Base-by-base conservation (phyloP, 345 rosid genomes). In the Moringa oleifera region DNA sequence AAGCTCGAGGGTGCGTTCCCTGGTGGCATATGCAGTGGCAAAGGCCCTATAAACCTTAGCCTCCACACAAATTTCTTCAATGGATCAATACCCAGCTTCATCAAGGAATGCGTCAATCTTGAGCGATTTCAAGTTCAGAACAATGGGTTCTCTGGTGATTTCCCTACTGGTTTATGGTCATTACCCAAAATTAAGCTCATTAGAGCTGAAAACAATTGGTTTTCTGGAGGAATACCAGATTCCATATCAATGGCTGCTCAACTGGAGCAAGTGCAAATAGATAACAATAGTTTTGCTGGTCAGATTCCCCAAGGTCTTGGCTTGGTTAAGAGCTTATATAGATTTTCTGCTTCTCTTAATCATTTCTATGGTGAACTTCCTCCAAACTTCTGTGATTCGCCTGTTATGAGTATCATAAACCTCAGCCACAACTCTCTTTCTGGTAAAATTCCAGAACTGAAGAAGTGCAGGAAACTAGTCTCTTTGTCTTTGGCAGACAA, bases 251-350 rank as follows among this genome's bases (percentile, higher is more conserved):
- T 70, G 81, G 96, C 95, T 68, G 60, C 80, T 64, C 82, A 68
- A 61, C 53, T 92, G 72, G 98, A 89, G 84, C 96, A 92, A 80
- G 84, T 89, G 73, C 95, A 89, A 82, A 84, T 92, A 24, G 95
- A 89, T 65, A 85, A 85, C 77, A 92, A 92, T 69, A 83, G 80
- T 50, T 87, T 89, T 53, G 62, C 86, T 50, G 79, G 95, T 63
- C 70, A 69, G 64, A 83, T 92, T 55, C 94, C 97, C 0, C 76
- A 50, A 13, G 95, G 91, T 65, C 89, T 87, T 70, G 98, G 95
- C 51, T 56, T 71, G 60, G 78, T 89, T 45, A 92, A 80, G 93
- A 87, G 73, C 79, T 77, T 92, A 41, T 92, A 92, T 53, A 88
- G 93, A 69, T 92, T 92, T 58, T 89, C 97, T 51, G 95, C 89